Percentiles rank a stretch among this genome's conserved stretches.
These are phyloP conservation scores for Closterium sp. DNA, from an alignment of 139 green algal genomes.

Conservation along the genomic window DNA sequence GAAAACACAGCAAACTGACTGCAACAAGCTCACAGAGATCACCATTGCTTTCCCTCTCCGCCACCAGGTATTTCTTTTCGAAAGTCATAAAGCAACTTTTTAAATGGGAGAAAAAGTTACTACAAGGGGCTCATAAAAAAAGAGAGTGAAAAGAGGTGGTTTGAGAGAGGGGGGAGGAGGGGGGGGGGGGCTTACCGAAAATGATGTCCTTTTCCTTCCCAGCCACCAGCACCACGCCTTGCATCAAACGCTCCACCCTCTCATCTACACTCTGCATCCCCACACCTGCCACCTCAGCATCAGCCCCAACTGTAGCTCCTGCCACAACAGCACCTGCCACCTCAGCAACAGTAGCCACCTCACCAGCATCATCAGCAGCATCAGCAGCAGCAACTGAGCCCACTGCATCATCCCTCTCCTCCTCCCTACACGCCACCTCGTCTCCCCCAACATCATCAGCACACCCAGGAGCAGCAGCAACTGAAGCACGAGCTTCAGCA, in stretches of 20 bases:
- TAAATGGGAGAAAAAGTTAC: too few species aligned
- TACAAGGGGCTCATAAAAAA: too few species aligned
- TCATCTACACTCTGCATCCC: neutral
- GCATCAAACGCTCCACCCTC: conserved; percentile 34
- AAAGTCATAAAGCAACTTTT: too few species aligned
- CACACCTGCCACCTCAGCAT: neutral
- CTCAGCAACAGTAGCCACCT: neutral
- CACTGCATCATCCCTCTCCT: neutral
- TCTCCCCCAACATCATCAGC: neutral
- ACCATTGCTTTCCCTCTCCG: too few species aligned
- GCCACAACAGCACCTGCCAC: neutral
- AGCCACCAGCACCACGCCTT: conserved; percentile 6
- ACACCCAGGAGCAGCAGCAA: neutral
- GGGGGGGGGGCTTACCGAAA: conserved; percentile 19
- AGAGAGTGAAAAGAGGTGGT: too few species aligned
- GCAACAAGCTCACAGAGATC: too few species aligned
- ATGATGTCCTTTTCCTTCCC: conserved; percentile 40
- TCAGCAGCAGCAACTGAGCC: neutral
- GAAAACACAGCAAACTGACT: too few species aligned
- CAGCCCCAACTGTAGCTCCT: neutral
- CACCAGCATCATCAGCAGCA: too few species aligned
- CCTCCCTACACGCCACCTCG: neutral
- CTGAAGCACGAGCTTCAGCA: neutral
- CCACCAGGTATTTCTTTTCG: too few species aligned
- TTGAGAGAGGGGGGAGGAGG: too few species aligned